These are phyloP conservation scores for Lepidium aucheri DNA, from an alignment of 345 rosid species.

Conservation along the genomic window DNA sequence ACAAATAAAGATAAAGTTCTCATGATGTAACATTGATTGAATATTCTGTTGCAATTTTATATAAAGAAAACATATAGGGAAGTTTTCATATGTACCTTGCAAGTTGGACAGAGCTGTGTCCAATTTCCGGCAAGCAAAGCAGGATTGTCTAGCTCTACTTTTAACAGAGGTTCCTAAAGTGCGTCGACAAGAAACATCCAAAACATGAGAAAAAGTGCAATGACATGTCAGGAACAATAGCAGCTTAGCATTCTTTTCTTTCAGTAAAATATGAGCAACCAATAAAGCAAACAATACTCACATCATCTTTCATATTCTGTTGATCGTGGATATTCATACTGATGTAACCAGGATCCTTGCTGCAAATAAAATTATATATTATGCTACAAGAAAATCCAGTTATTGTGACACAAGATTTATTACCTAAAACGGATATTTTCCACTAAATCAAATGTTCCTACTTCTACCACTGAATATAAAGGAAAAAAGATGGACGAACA, in stretches of 20 bases:
- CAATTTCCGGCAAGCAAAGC: slow-evolving; percentile 90
- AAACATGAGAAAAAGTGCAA: neutral
- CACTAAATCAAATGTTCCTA: neutral
- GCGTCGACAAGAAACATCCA: neutral
- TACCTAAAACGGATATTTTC: neutral
- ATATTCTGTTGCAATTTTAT: neutral
- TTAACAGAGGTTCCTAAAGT: slow-evolving; percentile 67
- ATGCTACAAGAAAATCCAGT: neutral
- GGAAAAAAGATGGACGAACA: neutral
- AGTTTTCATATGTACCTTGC: slow-evolving; percentile 54
- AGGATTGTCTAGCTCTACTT: slow-evolving; percentile 77
- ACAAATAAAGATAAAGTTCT: neutral
- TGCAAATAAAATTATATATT: slow-evolving; percentile 26
- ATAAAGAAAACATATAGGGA: neutral
- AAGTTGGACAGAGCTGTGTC: slow-evolving; percentile 93
- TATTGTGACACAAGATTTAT: neutral
- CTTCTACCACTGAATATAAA: neutral
- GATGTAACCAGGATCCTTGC: slow-evolving; percentile 90
- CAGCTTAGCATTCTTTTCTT: too few species aligned
- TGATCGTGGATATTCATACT: slow-evolving; percentile 64
- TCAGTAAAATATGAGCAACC: neutral
- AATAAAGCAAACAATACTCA: slow-evolving; percentile 30
- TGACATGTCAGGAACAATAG: neutral
- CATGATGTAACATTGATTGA: neutral
- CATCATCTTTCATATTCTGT: slow-evolving; percentile 83